These are phyloP conservation scores for Starmerella roubikii DNA, from an alignment of 805 yeast species.

Conservation along the genomic window DNA sequence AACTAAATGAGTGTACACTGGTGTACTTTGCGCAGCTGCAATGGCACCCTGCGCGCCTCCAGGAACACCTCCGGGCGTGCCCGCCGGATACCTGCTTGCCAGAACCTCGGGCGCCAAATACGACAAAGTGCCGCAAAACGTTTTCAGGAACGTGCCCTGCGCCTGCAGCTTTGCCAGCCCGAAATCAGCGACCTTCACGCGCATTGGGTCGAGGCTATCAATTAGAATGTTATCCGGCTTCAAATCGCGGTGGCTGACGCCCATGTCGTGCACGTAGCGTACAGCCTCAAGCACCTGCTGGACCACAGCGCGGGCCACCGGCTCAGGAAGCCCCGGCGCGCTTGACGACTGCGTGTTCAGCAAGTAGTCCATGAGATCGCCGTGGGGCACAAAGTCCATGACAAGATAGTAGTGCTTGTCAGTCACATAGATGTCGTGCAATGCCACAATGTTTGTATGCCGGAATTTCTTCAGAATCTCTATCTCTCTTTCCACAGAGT, in stretches of 20 bases:
- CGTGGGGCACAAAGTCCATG: conserved; percentile 94
- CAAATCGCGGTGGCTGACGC: conserved; percentile 90
- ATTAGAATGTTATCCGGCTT: conserved; percentile 93
- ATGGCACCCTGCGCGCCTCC: conserved; percentile 13
- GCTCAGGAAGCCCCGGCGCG: conserved; percentile 52
- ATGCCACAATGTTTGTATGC: conserved; percentile 73
- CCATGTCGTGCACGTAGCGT: conserved; percentile 72
- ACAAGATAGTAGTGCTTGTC: conserved; percentile 66
- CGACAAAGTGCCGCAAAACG: conserved; percentile 95
- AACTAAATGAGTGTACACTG: conserved; percentile 62
- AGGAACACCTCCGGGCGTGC: conserved; percentile 21
- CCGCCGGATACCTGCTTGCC: conserved; percentile 18
- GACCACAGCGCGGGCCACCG: conserved; percentile 73
- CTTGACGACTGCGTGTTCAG: conserved; percentile 10
- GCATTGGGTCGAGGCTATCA: conserved; percentile 79
- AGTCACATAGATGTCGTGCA: conserved; percentile 80
- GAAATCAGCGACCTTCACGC: conserved; percentile 89
- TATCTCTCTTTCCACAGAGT: conserved; percentile 55
- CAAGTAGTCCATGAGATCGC: conserved; percentile 76
- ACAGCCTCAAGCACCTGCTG: conserved; percentile 75
- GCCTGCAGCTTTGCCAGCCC: conserved; percentile 88
- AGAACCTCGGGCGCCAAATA: conserved; percentile 93
- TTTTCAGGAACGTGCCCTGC: conserved; percentile 73
- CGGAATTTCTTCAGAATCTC: conserved; percentile 62
- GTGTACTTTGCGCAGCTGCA: conserved; percentile 10